phyloP scores from a whole-genome alignment of 441 rosid genomes.

The Melastoma candidum region DNA sequence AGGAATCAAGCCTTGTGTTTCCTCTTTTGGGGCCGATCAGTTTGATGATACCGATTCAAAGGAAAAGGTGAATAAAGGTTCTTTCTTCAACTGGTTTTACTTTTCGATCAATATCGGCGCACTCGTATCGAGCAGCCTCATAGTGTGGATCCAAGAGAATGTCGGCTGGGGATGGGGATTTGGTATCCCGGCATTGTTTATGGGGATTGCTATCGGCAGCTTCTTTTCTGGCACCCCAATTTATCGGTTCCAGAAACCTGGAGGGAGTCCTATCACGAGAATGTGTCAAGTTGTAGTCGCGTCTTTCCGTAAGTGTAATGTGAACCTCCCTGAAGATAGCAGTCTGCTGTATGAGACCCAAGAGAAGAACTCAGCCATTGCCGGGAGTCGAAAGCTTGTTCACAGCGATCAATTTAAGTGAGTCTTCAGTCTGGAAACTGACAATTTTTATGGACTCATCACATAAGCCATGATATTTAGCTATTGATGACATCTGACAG shows the following conservation, averaged over 20 bases:
- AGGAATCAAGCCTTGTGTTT: conserved; percentile 92
- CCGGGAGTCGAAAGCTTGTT: conserved; percentile 67
- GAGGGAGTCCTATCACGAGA: conserved; percentile 75
- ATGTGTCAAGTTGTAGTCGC: conserved; percentile 74
- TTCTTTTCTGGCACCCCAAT: conserved; percentile 77
- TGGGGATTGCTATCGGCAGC: conserved; percentile 71
- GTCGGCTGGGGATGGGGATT: conserved; percentile 88
- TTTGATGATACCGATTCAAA: conserved; percentile 70
- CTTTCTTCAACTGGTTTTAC: conserved; percentile 85
- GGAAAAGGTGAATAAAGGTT: conserved; percentile 67
- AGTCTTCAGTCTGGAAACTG: conserved; percentile 5
- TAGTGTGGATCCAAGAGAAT: conserved; percentile 84
- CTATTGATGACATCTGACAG: conserved; percentile 24
- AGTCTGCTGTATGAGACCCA: conserved; percentile 55
- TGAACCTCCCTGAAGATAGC: conserved; percentile 43
- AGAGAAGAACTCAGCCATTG: conserved; percentile 51
- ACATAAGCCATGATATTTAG: conserved; percentile 60
- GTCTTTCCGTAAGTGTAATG: conserved; percentile 47
- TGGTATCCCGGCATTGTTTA: conserved; percentile 74
- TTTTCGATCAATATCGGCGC: conserved; percentile 78
- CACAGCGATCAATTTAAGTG: conserved; percentile 64
- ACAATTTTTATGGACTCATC: conserved; percentile 4
- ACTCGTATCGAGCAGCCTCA: conserved; percentile 55
- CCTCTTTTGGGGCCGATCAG: conserved; percentile 83
- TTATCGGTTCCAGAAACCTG: conserved; percentile 75